phyloP scores from a whole-genome alignment of 1,284 basidiomycete genomes.

The Rhodofomes roseus region DNA sequence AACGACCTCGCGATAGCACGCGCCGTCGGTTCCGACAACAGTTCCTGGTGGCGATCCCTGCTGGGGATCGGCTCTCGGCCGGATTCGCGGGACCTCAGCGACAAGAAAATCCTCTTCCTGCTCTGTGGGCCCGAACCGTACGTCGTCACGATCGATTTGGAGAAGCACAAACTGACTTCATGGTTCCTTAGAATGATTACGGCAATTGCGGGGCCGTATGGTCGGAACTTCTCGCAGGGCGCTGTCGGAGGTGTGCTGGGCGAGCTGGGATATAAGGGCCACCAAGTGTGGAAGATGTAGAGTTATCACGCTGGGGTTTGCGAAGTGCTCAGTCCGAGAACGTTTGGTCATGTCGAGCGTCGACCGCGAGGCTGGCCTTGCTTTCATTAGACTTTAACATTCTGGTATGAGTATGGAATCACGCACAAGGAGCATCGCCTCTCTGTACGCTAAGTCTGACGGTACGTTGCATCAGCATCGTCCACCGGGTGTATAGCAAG shows the following conservation, averaged over 20 bases:
- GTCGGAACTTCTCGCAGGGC: conserved; percentile 73
- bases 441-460: too few relatives aligned
- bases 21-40: conserved; percentile 31
- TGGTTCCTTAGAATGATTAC: conserved; percentile 58
- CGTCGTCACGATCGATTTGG: conserved; percentile 25
- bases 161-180: conserved; percentile 1
- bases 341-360: too few relatives aligned
- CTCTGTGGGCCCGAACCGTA: conserved; percentile 80
- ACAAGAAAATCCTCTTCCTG: conserved; percentile 54
- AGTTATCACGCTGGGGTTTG: not conserved
- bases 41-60: conserved; percentile 43
- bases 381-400: too few relatives aligned
- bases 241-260: conserved; percentile 63
- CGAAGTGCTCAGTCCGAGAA: not conserved
- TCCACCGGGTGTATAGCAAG: too few relatives aligned
- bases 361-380: too few relatives aligned
- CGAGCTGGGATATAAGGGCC: conserved; percentile 56
- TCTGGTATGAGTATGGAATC: too few relatives aligned
- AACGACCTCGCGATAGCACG: conserved; percentile 42
- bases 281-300: conserved; percentile 71
- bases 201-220: conserved; percentile 72
- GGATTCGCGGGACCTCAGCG: conserved; percentile 5
- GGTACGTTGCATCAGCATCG: not conserved
- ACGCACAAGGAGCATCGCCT: too few relatives aligned
- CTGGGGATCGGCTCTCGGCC: conserved; percentile 25